Percentiles rank a stretch among this genome's conserved stretches.
Evolutionary conservation across 352 stramenopile genomes (phyloP).

Genomic region (Globisporangium uncinulatum): DNA sequence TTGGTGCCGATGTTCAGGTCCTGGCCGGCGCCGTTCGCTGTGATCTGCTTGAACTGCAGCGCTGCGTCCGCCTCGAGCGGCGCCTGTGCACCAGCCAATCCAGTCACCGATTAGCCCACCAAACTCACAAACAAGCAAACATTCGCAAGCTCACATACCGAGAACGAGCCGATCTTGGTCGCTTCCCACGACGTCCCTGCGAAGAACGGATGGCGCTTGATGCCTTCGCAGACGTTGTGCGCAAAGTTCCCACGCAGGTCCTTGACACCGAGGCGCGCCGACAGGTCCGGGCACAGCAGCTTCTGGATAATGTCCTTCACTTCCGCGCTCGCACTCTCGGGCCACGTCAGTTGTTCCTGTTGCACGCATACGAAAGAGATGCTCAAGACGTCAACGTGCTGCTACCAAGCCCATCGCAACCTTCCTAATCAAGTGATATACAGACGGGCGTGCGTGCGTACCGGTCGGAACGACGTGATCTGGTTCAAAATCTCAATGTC

Average conservation of each 20-base stretch:
- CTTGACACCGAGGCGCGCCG: conserved; percentile 48
- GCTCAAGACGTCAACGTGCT: neutral
- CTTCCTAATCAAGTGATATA: neutral
- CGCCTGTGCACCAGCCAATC: conserved; percentile 26
- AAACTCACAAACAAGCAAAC: neutral
- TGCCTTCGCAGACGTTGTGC: conserved; percentile 51
- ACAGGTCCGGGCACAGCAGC: conserved; percentile 53
- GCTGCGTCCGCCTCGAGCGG: conserved; percentile 65
- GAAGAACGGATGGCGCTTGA: conserved; percentile 83
- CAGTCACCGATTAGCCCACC: neutral
- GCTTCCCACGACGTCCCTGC: conserved; percentile 77
- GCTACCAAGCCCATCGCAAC: neutral
- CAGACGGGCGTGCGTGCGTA: conserved; percentile 14
- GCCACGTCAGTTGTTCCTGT: conserved; percentile 60
- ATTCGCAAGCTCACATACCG: conserved; percentile 33
- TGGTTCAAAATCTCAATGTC: conserved; percentile 87
- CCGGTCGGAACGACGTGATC: conserved; percentile 74
- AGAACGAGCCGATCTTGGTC: conserved; percentile 75
- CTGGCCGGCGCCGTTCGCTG: conserved; percentile 32
- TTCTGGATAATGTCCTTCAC: conserved; percentile 67
- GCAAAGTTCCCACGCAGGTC: conserved; percentile 36
- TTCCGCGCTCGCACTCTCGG: conserved; percentile 54
- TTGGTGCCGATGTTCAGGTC: conserved; percentile 66
- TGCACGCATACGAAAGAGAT: neutral
- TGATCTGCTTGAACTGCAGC: conserved; percentile 71